Evolutionary conservation across 192 early-diverging fungal species (phyloP).

Genomic region (Coemansia sp.): DNA sequence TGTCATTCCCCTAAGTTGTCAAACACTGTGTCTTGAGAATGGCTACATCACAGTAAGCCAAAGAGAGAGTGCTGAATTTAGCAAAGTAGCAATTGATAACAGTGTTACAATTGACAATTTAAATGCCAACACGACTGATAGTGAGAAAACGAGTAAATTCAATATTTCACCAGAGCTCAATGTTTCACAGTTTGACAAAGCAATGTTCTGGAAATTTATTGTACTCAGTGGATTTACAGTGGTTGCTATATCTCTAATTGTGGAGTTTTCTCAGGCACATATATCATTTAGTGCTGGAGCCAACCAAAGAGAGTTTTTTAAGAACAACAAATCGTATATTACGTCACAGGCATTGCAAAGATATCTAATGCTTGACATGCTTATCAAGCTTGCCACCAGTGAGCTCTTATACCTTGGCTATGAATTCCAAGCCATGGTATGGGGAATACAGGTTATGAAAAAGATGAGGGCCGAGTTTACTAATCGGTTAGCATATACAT

Average conservation of each 20-base stretch:
- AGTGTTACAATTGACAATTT: not conserved
- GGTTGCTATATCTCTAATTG: constrained; percentile 4
- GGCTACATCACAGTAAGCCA: constrained; percentile 6
- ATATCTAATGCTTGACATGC: not conserved
- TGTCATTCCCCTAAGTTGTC: constrained; percentile 26
- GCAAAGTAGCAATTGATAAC: not conserved
- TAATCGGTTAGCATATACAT: not conserved
- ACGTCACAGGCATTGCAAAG: not conserved
- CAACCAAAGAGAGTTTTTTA: not conserved
- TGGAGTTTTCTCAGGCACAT: constrained; percentile 8
- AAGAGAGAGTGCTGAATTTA: not conserved
- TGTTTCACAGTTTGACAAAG: constrained; percentile 4
- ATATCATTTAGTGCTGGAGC: not conserved
- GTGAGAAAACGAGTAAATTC: not conserved
- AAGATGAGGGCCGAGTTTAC: constrained; percentile 10
- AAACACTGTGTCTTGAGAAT: constrained; percentile 9
- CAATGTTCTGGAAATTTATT: constrained; percentile 11
- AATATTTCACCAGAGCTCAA: constrained; percentile 11
- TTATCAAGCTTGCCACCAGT: not conserved
- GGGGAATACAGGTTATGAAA: not conserved
- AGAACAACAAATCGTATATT: not conserved
- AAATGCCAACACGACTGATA: not conserved
- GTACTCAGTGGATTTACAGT: constrained; percentile 5
- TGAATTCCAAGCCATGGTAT: not conserved
- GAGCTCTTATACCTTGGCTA: not conserved